phyloP scores from a whole-genome alignment of 2,329 filamentous ascomycete species.

The Aspergillus japonicus region DNA sequence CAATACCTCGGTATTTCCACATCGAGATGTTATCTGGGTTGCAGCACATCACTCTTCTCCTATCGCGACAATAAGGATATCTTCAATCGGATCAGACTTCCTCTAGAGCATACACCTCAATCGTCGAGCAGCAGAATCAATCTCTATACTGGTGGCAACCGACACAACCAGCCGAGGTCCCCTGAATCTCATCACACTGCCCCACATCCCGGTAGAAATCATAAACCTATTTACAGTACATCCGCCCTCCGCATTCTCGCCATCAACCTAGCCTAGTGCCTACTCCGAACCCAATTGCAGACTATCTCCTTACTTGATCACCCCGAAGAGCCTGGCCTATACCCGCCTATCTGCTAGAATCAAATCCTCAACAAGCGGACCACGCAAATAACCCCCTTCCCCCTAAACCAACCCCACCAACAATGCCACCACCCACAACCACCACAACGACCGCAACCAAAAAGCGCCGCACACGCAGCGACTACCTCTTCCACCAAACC shows the following conservation, averaged over 20 bases:
- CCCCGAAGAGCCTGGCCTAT: too few relatives aligned
- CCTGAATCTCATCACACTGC: neutral
- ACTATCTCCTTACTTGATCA: too few relatives aligned
- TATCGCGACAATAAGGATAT: too few relatives aligned
- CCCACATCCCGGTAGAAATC: neutral
- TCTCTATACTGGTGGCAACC: neutral
- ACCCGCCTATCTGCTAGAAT: neutral
- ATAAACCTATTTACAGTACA: neutral
- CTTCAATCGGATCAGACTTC: too few relatives aligned
- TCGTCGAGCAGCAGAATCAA: too few relatives aligned
- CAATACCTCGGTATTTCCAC: neutral
- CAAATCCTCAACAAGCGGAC: neutral
- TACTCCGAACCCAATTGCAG: neutral
- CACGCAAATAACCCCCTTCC: neutral
- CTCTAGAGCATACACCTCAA: too few relatives aligned
- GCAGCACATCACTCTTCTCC: too few relatives aligned
- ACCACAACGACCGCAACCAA: constrained; percentile 49
- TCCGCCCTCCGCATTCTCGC: neutral
- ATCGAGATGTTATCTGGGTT: neutral
- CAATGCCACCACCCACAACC: neutral
- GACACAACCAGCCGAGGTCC: neutral
- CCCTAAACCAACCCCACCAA: neutral
- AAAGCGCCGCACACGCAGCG: constrained; percentile 58
- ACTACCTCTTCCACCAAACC: constrained; percentile 77
- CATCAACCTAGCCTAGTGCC: neutral